These are phyloP conservation scores for Trichoderma sp. DNA, from an alignment of 2,329 filamentous ascomycete species.

Conservation along the genomic window DNA sequence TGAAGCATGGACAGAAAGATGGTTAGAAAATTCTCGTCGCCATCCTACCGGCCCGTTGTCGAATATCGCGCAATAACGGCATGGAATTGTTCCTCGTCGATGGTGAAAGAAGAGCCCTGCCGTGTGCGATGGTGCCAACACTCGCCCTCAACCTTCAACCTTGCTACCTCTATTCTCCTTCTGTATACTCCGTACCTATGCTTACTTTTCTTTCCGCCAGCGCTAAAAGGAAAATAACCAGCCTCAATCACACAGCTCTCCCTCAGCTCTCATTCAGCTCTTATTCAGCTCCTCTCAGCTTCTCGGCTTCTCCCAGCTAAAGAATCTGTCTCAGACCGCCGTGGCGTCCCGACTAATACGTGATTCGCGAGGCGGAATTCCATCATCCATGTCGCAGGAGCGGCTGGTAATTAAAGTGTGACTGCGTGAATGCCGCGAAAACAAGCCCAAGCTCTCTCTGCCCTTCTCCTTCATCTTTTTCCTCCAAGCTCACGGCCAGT, in stretches of 20 bases:
- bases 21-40: not conserved
- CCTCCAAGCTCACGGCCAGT: not conserved
- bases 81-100: not conserved
- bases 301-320: not conserved
- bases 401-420: not conserved
- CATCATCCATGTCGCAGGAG: not conserved
- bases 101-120: not conserved
- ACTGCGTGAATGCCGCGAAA: not conserved
- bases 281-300: not conserved
- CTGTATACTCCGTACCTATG: not conserved
- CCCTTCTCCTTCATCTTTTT: not conserved
- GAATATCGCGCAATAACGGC: not conserved
- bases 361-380: not conserved
- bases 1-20: not conserved
- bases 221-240: not conserved
- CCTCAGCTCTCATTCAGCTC: not conserved
- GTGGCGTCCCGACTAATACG: not conserved
- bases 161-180: not conserved
- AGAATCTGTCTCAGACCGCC: conserved; percentile 3
- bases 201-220: not conserved
- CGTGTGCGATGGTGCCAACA: not conserved
- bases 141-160: too few relatives aligned
- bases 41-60: not conserved
- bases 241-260: not conserved
- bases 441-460: not conserved